Conservation (phyloP, 2,329 filamentous ascomycete species). For the Fusarium heterosporum region DNA sequence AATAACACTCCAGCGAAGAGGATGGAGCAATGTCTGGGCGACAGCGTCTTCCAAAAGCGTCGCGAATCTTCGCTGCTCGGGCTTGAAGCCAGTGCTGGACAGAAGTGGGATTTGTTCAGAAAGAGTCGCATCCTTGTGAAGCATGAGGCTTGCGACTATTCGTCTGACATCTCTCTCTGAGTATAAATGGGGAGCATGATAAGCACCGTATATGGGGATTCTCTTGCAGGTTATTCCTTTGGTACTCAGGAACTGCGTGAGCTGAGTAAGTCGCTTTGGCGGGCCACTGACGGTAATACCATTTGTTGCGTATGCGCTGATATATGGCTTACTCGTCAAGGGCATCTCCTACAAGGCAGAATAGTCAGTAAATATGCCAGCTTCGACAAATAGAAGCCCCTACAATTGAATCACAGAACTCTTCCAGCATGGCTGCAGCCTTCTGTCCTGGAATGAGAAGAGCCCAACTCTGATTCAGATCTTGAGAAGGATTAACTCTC, state of each 20-base stretch:
- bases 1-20: slow-evolving; percentile 33
- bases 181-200: slow-evolving; percentile 39
- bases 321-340: slow-evolving; percentile 35
- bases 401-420: slow-evolving; percentile 10
- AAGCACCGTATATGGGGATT: slow-evolving; percentile 37
- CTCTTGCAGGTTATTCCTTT: slow-evolving; percentile 18
- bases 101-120: slow-evolving; percentile 21
- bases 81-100: slow-evolving; percentile 9
- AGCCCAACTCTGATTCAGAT: slow-evolving; percentile 35
- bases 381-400: accelerated
- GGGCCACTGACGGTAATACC: slow-evolving; percentile 38
- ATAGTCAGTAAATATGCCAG: not conserved
- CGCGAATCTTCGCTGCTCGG: slow-evolving; percentile 27
- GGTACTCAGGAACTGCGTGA: slow-evolving; percentile 9
- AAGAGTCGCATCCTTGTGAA: not conserved
- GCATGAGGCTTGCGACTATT: slow-evolving; percentile 14
- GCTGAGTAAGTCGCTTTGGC: slow-evolving; percentile 25
- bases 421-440: slow-evolving; percentile 6
- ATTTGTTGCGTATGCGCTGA: slow-evolving; percentile 38
- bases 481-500: slow-evolving; percentile 14
- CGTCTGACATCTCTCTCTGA: slow-evolving; percentile 24
- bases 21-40: slow-evolving; percentile 20
- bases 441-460: slow-evolving; percentile 30
- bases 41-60: slow-evolving; percentile 31
- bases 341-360: not conserved